phyloP scores from a whole-genome alignment of 345 rosid species.

The Hevea brasiliensis region DNA sequence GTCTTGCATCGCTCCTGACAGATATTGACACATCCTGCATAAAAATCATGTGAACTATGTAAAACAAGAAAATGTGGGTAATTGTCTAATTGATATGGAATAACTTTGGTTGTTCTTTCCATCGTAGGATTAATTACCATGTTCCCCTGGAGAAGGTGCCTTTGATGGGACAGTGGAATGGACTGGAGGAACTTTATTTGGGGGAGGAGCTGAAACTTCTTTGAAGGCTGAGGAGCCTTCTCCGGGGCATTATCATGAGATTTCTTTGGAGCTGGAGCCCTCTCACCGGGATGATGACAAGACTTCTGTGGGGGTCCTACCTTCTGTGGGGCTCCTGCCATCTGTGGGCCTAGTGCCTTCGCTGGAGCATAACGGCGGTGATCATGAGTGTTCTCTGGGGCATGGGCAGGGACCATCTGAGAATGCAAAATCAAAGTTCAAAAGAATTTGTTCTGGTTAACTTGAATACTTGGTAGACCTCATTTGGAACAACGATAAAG shows the following conservation, averaged over 20 bases:
- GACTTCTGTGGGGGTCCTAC: background rate
- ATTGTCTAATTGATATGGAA: no score
- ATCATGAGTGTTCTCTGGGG: background rate
- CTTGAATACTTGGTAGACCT: no score
- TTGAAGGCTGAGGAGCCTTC: no score
- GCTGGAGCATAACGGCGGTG: background rate
- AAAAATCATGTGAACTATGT: no score
- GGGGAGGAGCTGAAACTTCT: background rate
- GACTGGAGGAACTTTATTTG: background rate
- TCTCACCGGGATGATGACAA: no score
- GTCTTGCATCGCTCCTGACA: background rate
- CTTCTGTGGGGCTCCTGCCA: no score
- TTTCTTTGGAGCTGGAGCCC: no score
- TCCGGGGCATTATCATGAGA: background rate
- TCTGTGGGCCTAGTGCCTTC: background rate
- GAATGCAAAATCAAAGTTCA: background rate
- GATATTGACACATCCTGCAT: background rate
- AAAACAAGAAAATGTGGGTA: no score
- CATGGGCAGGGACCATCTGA: background rate
- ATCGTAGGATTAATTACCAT: background rate
- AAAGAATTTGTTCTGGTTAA: no score
- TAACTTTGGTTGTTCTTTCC: no score
- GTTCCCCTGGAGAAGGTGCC: background rate
- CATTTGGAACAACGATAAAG: no score
- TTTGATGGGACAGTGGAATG: background rate